A percentile compares a stretch with the other conserved stretches of the same genome.
Conservation (phyloP, 208 protist genomes). For the Leishmania aethiopica region DNA sequence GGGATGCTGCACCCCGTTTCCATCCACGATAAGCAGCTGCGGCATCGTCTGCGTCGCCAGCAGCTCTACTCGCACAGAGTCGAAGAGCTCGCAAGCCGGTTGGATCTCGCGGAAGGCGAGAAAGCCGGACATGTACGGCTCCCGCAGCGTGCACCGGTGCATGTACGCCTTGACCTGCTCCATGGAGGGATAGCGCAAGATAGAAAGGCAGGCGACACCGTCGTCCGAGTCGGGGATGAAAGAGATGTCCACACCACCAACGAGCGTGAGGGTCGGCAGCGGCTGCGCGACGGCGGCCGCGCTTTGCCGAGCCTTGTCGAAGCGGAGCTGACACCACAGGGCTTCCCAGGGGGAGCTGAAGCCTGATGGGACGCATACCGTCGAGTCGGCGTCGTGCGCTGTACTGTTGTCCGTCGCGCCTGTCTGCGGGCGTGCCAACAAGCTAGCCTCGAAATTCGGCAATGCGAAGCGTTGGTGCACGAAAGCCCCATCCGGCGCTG, state of each 20-base stretch:
- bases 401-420: not conserved
- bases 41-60: constrained; percentile 36
- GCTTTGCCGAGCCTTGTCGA: constrained; percentile 7
- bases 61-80: constrained; percentile 29
- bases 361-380: not conserved
- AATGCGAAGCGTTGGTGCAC: constrained; percentile 29
- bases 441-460: not conserved
- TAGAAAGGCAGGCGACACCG: constrained; percentile 69
- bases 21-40: constrained; percentile 95
- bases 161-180: constrained; percentile 38
- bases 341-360: constrained; percentile 4
- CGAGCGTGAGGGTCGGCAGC: constrained; percentile 33
- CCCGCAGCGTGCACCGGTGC: constrained; percentile 59
- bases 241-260: constrained; percentile 82
- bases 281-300: not conserved
- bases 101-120: constrained; percentile 95
- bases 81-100: constrained; percentile 54
- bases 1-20: constrained; percentile 95
- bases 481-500: constrained; percentile 7
- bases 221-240: constrained; percentile 62
- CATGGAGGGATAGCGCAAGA: constrained; percentile 73
- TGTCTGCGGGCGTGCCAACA: not conserved
- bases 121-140: constrained; percentile 95
- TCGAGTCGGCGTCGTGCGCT: not conserved
- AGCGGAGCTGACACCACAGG: not conserved